Percentiles rank a stretch among this genome's conserved stretches.
These are phyloP conservation scores for Catenaria anguillulae DNA, from an alignment of 371 early-diverging fungal species.

Conservation along the genomic window DNA sequence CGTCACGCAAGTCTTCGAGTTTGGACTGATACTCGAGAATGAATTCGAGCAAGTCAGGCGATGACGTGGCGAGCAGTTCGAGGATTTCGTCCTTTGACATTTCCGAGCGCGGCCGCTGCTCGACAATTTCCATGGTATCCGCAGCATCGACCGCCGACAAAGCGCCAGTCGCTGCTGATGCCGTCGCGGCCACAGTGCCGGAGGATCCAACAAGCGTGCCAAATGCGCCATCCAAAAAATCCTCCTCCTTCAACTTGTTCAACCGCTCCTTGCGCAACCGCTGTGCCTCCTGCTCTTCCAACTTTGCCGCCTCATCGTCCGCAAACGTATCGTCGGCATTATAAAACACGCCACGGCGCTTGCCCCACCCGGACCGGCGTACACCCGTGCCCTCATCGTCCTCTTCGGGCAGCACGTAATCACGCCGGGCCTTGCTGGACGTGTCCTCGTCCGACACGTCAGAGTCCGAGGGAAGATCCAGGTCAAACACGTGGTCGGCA, in stretches of 20 bases:
- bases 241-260: constrained; percentile 73
- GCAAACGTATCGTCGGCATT: constrained; percentile 11
- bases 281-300: not conserved
- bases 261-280: not conserved
- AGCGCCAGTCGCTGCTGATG: not conserved
- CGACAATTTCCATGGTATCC: constrained; percentile 17
- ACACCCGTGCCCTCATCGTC: not conserved
- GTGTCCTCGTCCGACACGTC: constrained; percentile 7
- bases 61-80: constrained; percentile 53
- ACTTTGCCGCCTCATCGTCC: constrained; percentile 10
- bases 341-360: constrained; percentile 5
- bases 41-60: constrained; percentile 68
- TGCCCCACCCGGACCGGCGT: constrained; percentile 3
- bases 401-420: not conserved
- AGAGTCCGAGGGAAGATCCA: constrained; percentile 7
- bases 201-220: not conserved
- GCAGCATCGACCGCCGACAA: constrained; percentile 16
- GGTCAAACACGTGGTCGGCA: constrained; percentile 8
- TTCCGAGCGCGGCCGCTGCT: constrained; percentile 30
- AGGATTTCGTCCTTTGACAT: constrained; percentile 49
- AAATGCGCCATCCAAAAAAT: constrained; percentile 18
- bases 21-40: constrained; percentile 56
- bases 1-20: constrained; percentile 20
- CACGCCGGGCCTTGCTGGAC: too few relatives aligned
- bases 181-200: constrained; percentile 8